These are phyloP conservation scores for Diaporthe helianthi DNA, from an alignment of 2,329 filamentous ascomycete genomes.

Conservation along the genomic window DNA sequence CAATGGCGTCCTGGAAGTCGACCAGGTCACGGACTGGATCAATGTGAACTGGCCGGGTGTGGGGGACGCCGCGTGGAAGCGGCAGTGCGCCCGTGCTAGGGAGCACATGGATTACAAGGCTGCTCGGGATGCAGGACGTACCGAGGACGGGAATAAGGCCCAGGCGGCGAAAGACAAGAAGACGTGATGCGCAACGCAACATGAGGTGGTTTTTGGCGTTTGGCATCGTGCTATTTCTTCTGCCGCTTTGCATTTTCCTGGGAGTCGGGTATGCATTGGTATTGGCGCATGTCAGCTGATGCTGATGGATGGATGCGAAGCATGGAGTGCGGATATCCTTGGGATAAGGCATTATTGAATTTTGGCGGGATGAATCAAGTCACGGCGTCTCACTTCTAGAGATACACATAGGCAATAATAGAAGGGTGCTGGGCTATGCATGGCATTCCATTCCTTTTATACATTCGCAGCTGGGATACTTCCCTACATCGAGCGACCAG, in stretches of 20 bases:
- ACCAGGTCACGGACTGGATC: constrained; percentile 52
- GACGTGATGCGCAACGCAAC: too few species aligned
- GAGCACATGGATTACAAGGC: constrained; percentile 29
- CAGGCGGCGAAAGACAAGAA: background rate
- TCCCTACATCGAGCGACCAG: background rate
- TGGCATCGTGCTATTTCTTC: background rate
- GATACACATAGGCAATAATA: background rate
- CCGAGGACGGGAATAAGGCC: background rate
- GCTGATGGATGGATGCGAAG: background rate
- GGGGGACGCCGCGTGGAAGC: constrained; percentile 36
- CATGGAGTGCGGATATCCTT: background rate
- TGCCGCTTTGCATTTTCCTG: background rate
- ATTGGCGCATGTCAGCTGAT: background rate
- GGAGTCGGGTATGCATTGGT: background rate
- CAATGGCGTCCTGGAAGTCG: constrained; percentile 53
- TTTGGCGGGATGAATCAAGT: background rate
- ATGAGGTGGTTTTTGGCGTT: background rate
- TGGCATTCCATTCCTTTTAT: background rate
- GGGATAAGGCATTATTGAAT: too few species aligned
- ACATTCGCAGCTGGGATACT: background rate
- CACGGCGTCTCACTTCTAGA: background rate
- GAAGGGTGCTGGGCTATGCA: background rate
- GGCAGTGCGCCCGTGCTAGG: constrained; percentile 32
- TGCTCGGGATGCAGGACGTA: background rate
- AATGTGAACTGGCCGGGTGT: constrained; percentile 47